These are phyloP conservation scores for Plectosphaerella plurivora DNA, from an alignment of 2,329 filamentous ascomycete genomes.

Conservation along the genomic window DNA sequence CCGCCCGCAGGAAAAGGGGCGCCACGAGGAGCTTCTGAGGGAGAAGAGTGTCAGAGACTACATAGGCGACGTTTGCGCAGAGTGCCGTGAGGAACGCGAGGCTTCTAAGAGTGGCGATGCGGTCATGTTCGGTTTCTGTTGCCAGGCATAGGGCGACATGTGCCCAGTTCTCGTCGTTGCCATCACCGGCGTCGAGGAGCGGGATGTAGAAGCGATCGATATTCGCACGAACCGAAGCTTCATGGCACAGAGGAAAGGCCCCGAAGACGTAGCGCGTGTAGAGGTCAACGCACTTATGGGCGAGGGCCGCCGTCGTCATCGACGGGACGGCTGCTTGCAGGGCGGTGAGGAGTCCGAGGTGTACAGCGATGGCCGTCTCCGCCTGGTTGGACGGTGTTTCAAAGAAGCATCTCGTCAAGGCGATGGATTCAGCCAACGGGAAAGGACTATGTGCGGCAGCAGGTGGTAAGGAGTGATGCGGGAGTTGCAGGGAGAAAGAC, in stretches of 20 bases:
- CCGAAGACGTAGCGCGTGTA: conserved; percentile 1
- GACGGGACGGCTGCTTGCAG: not conserved
- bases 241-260: not conserved
- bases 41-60: conserved; percentile 35
- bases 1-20: conserved; percentile 32
- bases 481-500: no score
- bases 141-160: not conserved
- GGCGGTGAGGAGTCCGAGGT: not conserved
- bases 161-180: not conserved
- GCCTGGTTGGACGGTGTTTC: not conserved
- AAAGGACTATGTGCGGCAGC: no score
- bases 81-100: conserved; percentile 36
- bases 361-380: not conserved
- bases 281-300: not conserved
- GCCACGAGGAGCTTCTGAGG: conserved; percentile 31
- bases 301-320: not conserved
- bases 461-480: no score
- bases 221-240: not conserved
- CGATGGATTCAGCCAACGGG: not conserved
- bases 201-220: not conserved
- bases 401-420: not conserved
- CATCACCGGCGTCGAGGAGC: not conserved
- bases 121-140: not conserved
- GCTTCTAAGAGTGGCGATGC: not conserved
- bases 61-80: conserved; percentile 23